Evolutionary conservation across 768 basidiomycete species (phyloP).

Genomic region (Boletus vermiculosoides): DNA sequence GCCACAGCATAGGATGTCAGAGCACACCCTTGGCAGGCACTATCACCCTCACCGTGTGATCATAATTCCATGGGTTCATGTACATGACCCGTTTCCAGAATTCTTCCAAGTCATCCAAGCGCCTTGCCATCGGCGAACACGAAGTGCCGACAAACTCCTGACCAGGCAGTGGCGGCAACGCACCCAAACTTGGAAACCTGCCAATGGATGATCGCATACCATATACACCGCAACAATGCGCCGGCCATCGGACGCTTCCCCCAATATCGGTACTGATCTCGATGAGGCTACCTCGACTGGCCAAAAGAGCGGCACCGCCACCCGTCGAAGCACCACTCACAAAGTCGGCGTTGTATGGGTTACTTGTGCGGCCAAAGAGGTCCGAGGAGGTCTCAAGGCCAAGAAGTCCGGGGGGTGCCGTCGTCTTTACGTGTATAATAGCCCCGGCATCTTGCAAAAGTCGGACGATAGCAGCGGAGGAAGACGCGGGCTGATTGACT

Average conservation of each 20-base stretch:
- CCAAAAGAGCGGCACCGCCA: conserved; percentile 50
- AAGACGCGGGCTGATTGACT: conserved; percentile 34
- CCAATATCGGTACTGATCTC: conserved; percentile 51
- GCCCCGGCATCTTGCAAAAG: conserved; percentile 44
- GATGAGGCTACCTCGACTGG: conserved; percentile 42
- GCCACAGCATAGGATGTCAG: background rate
- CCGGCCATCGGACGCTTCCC: conserved; percentile 49
- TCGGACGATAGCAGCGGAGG: conserved; percentile 39
- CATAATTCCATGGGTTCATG: conserved; percentile 45
- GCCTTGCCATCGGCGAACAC: conserved; percentile 42
- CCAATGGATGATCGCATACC: conserved; percentile 39
- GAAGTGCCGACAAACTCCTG: conserved; percentile 38
- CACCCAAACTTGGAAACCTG: conserved; percentile 38
- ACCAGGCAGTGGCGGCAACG: conserved; percentile 34
- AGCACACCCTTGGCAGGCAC: background rate
- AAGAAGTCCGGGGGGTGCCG: conserved; percentile 43
- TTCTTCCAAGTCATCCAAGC: conserved; percentile 40
- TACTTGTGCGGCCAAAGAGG: conserved; percentile 46
- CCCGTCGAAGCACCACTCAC: conserved; percentile 50
- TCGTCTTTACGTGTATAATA: conserved; percentile 41
- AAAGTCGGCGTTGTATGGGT: conserved; percentile 45
- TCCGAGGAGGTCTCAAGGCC: conserved; percentile 43
- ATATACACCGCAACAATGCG: conserved; percentile 48
- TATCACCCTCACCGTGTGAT: conserved; percentile 35
- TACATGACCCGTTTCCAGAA: conserved; percentile 44